A percentile compares a stretch with the other conserved stretches of the same genome.
phyloP scores from a whole-genome alignment of 441 rosid species.

The Cnidoscolus chayamansa region DNA sequence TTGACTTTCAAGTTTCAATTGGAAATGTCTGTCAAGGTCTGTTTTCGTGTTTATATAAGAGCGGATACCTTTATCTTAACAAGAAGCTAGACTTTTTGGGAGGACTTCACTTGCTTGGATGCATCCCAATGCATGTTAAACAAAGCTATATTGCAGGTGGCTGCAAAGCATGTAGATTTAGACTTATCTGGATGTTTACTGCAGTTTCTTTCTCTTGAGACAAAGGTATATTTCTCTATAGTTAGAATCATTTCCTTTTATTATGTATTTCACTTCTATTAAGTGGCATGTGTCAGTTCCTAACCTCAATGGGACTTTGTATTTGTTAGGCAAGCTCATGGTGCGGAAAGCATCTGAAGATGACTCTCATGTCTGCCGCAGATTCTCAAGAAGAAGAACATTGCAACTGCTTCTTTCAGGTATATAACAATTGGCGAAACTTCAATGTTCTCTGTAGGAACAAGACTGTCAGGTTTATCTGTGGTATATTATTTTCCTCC shows the following conservation, averaged over 20 bases:
- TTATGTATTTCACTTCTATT: neutral
- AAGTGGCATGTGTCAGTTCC: neutral
- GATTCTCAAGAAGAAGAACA: slow-evolving; percentile 94
- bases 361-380: slow-evolving; percentile 70
- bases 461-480: neutral
- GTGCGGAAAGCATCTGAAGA: slow-evolving; percentile 86
- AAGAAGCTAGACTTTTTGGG: slow-evolving; percentile 57
- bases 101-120: slow-evolving; percentile 88
- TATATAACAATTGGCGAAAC: slow-evolving; percentile 13
- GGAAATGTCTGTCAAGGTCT: neutral
- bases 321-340: slow-evolving; percentile 64
- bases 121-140: slow-evolving; percentile 72
- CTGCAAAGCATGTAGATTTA: slow-evolving; percentile 50
- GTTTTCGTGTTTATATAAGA: no score
- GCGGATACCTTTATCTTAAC: slow-evolving; percentile 36
- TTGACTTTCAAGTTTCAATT: neutral
- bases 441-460: neutral
- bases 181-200: slow-evolving; percentile 39
- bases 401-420: slow-evolving; percentile 62
- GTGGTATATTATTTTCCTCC: neutral
- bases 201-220: slow-evolving; percentile 52
- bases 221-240: slow-evolving; percentile 44
- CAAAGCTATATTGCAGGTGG: slow-evolving; percentile 56
- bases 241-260: neutral
- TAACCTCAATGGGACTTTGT: slow-evolving; percentile 10